Base-by-base conservation (phyloP, 1,284 basidiomycete species). In the Irpex sp. region DNA sequence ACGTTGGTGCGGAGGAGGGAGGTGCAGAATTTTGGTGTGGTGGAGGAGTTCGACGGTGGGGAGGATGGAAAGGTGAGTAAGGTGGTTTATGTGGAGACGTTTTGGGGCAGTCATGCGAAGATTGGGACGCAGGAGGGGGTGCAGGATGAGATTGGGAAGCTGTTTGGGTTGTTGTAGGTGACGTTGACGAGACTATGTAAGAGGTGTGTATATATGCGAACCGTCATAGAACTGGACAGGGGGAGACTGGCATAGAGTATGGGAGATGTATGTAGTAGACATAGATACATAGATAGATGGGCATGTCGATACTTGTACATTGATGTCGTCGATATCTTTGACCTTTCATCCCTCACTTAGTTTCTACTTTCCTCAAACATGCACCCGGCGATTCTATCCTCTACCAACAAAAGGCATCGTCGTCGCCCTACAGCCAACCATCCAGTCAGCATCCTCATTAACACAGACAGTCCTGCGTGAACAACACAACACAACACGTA, bases 101-200 rank as follows among this genome's bases (percentile, higher is more conserved):
- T 79, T 45, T 82, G 78, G 64, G 91, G 91, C 5, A 80, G 79
- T 1, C 90, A 93, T 67, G 81, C 86, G 63, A 76, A 78, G 59
- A 68, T 92, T n/a, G 87, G 84, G 4, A 69, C 82, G 5, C 81
- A 87, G 65, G 90, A 92, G 65, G 88, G 88, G 2, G 79, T 91
- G 23, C 84, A 91, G 64, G 89, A 91, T 70, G 75, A 85, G 39
- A 86, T 93, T 56, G 79, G 82, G 48, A 77, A 69, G 28, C 75
- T 76, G n/a, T 88, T 88, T 71, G 54, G 49, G 14, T 35, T 66
- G 16, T n/a, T 54, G 49, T 51, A 23, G 12, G 3, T 10, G 54
- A 36, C 36, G 16, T 14, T 56, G 16, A 56, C 54, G 28, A 28
- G 28, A 28, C 28, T 28, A 28, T 28, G 28, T 28, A 28, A 28